These are phyloP conservation scores for Acacia concinna DNA, from an alignment of 331 rosid genomes.

Conservation along the genomic window DNA sequence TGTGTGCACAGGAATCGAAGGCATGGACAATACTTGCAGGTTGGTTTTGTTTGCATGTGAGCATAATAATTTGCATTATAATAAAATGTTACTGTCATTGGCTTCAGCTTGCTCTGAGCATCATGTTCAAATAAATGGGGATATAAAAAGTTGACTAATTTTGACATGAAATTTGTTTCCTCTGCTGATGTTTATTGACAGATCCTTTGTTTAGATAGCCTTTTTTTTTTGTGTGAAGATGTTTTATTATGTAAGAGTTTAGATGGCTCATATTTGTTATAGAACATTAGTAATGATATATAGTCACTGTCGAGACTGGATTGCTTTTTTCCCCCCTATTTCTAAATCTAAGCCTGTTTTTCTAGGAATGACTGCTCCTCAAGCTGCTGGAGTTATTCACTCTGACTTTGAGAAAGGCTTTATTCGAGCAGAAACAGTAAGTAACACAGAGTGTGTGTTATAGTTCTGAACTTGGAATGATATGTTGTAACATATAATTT, in stretches of 20 bases:
- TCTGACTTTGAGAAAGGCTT: slow-evolving; percentile 99
- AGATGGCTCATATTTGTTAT: slow-evolving; percentile 23
- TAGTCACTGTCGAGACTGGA: slow-evolving; percentile 16
- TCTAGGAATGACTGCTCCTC: slow-evolving; percentile 98
- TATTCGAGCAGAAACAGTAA: slow-evolving; percentile 96
- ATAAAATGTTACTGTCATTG: neutral
- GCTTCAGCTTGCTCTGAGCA: slow-evolving; percentile 21
- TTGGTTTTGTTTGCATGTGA: slow-evolving; percentile 41
- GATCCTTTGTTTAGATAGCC: slow-evolving; percentile 3
- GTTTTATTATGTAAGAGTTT: neutral
- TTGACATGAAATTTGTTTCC: slow-evolving; percentile 11
- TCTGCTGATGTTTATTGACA: slow-evolving; percentile 11
- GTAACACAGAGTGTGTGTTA: too few species aligned
- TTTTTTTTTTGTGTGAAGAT: neutral
- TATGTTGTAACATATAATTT: slow-evolving; percentile 17
- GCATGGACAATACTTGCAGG: slow-evolving; percentile 98
- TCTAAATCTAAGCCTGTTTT: slow-evolving; percentile 25
- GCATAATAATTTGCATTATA: neutral
- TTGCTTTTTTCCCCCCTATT: slow-evolving; percentile 5
- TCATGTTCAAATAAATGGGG: slow-evolving; percentile 25
- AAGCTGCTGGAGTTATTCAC: slow-evolving; percentile 99
- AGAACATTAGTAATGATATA: slow-evolving; percentile 16
- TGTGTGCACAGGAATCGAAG: slow-evolving; percentile 73
- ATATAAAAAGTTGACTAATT: neutral
- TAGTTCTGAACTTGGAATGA: slow-evolving; percentile 3